Evolutionary conservation across 2,329 filamentous ascomycete species (phyloP).

Genomic region (Capronia coronata): DNA sequence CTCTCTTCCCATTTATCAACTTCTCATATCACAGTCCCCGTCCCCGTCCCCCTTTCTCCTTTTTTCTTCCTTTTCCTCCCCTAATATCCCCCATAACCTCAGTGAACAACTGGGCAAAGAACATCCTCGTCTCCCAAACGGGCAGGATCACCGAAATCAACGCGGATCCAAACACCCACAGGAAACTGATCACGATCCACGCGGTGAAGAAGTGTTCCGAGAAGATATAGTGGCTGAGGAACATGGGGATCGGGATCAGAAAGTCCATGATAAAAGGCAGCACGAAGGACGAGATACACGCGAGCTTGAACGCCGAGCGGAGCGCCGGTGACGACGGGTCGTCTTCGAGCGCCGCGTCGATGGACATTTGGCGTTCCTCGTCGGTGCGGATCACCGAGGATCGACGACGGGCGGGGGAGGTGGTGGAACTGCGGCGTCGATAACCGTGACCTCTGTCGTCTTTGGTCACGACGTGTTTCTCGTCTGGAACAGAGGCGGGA

Average conservation of each 20-base stretch:
- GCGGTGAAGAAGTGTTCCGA: constrained; percentile 73
- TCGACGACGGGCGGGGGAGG: too few species aligned
- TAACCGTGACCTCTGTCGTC: background rate
- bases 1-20: too few species aligned
- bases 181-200: constrained; percentile 68
- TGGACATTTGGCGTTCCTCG: constrained; percentile 29
- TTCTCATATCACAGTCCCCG: too few species aligned
- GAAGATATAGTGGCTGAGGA: constrained; percentile 73
- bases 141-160: constrained; percentile 39
- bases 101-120: constrained; percentile 25
- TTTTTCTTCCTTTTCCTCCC: background rate
- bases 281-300: constrained; percentile 51
- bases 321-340: constrained; percentile 28
- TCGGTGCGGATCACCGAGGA: constrained; percentile 17
- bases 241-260: constrained; percentile 89
- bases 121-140: constrained; percentile 38
- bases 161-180: constrained; percentile 54
- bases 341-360: constrained; percentile 29
- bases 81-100: constrained; percentile 10
- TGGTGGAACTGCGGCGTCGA: constrained; percentile 7
- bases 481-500: background rate
- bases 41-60: background rate
- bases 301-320: constrained; percentile 39
- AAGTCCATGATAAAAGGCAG: constrained; percentile 67
- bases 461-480: too few species aligned